phyloP scores from a whole-genome alignment of 371 early-diverging fungal species.

The Rhizopus arrhizus region DNA sequence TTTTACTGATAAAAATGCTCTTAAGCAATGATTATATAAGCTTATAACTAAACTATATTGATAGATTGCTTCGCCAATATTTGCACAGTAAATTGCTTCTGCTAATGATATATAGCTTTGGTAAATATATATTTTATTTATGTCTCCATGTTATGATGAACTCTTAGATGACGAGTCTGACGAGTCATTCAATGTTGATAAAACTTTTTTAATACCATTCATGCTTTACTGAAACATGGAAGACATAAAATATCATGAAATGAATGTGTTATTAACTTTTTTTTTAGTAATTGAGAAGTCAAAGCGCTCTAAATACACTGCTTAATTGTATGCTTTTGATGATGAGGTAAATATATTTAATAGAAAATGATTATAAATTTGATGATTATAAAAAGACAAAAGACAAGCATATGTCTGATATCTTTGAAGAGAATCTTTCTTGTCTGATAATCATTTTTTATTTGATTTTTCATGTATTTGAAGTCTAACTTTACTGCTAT shows the following conservation, averaged over 20 bases:
- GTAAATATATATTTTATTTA: conserved; percentile 1
- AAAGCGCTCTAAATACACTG: background rate
- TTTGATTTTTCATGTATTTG: background rate
- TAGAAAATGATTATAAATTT: conserved; percentile 16
- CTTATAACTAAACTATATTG: background rate
- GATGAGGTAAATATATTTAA: background rate
- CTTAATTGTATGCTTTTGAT: background rate
- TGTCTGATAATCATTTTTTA: conserved; percentile 28
- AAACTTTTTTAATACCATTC: conserved; percentile 62
- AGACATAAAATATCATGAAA: background rate
- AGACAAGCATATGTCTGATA: conserved; percentile 76
- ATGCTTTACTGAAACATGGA: conserved; percentile 51
- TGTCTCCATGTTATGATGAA: conserved; percentile 48
- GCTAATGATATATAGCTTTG: background rate
- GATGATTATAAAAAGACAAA: conserved; percentile 41
- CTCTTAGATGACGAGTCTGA: conserved; percentile 76
- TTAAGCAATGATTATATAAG: background rate
- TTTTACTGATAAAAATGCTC: conserved; percentile 33
- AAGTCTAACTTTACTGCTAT: background rate
- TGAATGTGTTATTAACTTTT: conserved; percentile 1
- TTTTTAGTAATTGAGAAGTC: background rate
- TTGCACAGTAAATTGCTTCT: too few species aligned
- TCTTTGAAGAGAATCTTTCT: conserved; percentile 34
- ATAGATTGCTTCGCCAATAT: background rate
- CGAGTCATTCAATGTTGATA: conserved; percentile 71